phyloP scores from a whole-genome alignment of 108 stramenopile species.

The Cyclotella choctawhatcheeana region DNA sequence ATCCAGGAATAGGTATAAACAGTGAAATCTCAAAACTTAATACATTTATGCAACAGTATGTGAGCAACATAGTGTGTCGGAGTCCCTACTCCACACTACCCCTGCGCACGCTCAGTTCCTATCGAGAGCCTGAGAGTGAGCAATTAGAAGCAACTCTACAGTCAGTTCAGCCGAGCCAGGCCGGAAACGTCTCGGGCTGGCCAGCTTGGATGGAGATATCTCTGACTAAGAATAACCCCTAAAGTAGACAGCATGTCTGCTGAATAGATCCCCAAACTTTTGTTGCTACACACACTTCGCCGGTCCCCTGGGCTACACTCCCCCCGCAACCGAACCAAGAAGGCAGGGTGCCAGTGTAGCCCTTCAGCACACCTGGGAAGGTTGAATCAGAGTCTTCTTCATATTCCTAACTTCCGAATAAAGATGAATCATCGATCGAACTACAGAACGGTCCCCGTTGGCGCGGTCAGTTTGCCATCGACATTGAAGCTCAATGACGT shows the following conservation, averaged over 20 bases:
- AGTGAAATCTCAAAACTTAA: neutral
- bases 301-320: conserved; percentile 9
- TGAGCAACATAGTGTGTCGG: neutral
- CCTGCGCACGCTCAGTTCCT: neutral
- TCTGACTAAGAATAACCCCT: neutral
- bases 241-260: conserved; percentile 9
- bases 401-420: conserved; percentile 6
- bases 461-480: conserved; percentile 2
- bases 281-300: conserved; percentile 13
- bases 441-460: conserved; percentile 2
- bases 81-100: neutral
- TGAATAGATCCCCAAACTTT: neutral
- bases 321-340: conserved; percentile 8
- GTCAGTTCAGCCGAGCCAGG: neutral
- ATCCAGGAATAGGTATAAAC: too few relatives aligned
- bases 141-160: neutral
- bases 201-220: neutral
- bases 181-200: conserved; percentile 8
- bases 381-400: conserved; percentile 5
- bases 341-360: neutral
- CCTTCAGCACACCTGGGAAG: conserved; percentile 8
- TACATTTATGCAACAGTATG: neutral
- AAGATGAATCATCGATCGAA: conserved; percentile 4
- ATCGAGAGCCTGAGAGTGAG: neutral
- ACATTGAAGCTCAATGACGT: neutral